Evolutionary conservation across 495 filamentous ascomycete genomes (phyloP), one percentile per base, ranked within the genome.

Genomic region (Immersiella caudata): DNA sequence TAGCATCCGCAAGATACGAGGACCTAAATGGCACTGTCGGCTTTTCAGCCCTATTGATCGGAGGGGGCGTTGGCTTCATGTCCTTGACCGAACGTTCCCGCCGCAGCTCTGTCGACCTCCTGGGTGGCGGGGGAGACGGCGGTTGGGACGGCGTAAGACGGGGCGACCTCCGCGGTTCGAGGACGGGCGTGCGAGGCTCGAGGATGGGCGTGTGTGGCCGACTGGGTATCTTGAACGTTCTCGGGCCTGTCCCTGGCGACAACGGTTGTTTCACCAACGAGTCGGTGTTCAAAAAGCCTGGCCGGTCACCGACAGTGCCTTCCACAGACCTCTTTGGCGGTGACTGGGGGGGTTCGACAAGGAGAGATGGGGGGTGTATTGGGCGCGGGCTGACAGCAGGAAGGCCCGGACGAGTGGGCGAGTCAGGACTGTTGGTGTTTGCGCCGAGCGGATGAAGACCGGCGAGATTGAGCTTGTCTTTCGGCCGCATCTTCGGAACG

Each of bases 41-140:
- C 78, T 96, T 98, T 21, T 90, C 89, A 46, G 88, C 87, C 54
- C 95, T 86, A 71, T 95, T 95, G 33, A 92, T 83, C 6, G 90
- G 90, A 16, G 95, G 91, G 36, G 78, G 82, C 55, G 82, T 72
- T 9, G 79, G 65, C 55, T 67, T 80, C 22, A 62, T 52, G 36
- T 73, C 79, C 64, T 69, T 80, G 35, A 68, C 36, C 27, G 79
- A 79, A 16, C 76, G 73, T 0, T 85, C 81, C 69, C 83, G 71
- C 51, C 77, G 74, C 0, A 84, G 65, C 68, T 86, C 84, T 24
- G 72, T 81, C 57, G 85, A 87, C 65, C 84, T 79, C 69, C 84
- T 74, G 5, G 84, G 83, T 12, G 84, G 84, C 6, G 85, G 84
- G 5, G 84, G 85, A 14, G 84, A 86, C 0, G 84, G 84, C 12